These are phyloP conservation scores for Amanita fuliginea DNA, from an alignment of 768 basidiomycete genomes.

Conservation along the genomic window DNA sequence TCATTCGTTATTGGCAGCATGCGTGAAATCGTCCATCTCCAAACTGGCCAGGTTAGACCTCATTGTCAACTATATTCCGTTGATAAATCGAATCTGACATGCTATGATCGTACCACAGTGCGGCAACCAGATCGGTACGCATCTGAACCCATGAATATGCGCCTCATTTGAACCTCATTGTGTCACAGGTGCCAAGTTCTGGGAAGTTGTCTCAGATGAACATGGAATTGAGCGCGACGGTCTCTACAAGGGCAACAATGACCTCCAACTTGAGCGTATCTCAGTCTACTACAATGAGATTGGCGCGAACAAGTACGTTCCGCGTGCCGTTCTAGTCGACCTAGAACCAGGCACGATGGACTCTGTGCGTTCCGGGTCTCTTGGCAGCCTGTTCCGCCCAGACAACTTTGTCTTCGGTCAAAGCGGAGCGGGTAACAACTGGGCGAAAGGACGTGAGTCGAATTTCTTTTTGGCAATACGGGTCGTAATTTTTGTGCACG, in stretches of 20 bases:
- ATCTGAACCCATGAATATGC: conserved; percentile 11
- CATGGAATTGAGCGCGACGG: conserved; percentile 94
- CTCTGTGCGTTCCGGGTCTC: conserved; percentile 80
- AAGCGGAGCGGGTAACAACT: conserved; percentile 98
- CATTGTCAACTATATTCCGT: conserved; percentile 1
- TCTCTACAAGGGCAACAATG: conserved; percentile 85
- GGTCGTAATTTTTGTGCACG: conserved; percentile 1
- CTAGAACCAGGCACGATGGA: conserved; percentile 98
- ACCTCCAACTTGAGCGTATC: conserved; percentile 95
- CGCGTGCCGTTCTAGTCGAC: conserved; percentile 94
- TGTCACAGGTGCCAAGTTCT: conserved; percentile 78
- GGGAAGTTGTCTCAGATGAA: conserved; percentile 98
- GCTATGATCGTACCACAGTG: conserved; percentile 37
- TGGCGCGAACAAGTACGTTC: conserved; percentile 94
- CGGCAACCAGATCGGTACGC: conserved; percentile 97
- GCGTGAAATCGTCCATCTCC: conserved; percentile 99
- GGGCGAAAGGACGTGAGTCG: conserved; percentile 97
- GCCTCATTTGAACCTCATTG: conserved; percentile 6
- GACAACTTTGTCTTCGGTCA: conserved; percentile 99
- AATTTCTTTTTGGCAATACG: background rate
- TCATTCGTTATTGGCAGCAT: conserved; percentile 45
- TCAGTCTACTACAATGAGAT: conserved; percentile 98
- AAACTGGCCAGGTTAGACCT: conserved; percentile 87
- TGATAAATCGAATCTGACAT: conserved; percentile 20
- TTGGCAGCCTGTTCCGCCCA: conserved; percentile 89